These are phyloP conservation scores for Boletus mariae DNA, from an alignment of 1,284 basidiomycete species.

Conservation along the genomic window DNA sequence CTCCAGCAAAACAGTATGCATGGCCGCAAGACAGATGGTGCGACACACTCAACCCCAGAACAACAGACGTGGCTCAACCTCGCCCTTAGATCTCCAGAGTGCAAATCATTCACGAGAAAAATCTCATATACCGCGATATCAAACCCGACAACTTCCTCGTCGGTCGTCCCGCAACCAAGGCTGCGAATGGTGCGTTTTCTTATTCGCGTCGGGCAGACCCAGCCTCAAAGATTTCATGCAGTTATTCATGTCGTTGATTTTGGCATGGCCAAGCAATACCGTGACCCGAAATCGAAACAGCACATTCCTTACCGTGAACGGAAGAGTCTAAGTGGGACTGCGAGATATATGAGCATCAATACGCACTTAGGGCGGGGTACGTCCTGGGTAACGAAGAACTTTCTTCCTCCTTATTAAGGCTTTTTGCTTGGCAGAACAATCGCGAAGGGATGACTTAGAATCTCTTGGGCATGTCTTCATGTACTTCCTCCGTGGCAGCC, in stretches of 20 bases:
- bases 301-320: constrained; percentile 99
- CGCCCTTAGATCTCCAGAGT: constrained; percentile 82
- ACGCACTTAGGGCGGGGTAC: constrained; percentile 86
- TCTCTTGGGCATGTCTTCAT: constrained; percentile 97
- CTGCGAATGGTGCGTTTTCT: constrained; percentile 55
- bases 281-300: constrained; percentile 95
- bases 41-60: background rate
- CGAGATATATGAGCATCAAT: constrained; percentile 98
- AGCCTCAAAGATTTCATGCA: constrained; percentile 7
- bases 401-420: constrained; percentile 1
- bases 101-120: constrained; percentile 97
- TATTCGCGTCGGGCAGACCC: background rate
- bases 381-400: background rate
- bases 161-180: constrained; percentile 88
- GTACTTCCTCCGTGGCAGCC: constrained; percentile 92
- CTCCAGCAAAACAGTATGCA: constrained; percentile 94
- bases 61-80: background rate
- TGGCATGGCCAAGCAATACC: constrained; percentile 98
- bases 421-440: constrained; percentile 48
- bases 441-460: constrained; percentile 90
- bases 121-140: constrained; percentile 98
- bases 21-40: constrained; percentile 99
- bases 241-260: constrained; percentile 93
- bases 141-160: constrained; percentile 99
- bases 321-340: constrained; percentile 96